phyloP scores from a whole-genome alignment of 169 alveolate species.

The Perkinsus olseni region DNA sequence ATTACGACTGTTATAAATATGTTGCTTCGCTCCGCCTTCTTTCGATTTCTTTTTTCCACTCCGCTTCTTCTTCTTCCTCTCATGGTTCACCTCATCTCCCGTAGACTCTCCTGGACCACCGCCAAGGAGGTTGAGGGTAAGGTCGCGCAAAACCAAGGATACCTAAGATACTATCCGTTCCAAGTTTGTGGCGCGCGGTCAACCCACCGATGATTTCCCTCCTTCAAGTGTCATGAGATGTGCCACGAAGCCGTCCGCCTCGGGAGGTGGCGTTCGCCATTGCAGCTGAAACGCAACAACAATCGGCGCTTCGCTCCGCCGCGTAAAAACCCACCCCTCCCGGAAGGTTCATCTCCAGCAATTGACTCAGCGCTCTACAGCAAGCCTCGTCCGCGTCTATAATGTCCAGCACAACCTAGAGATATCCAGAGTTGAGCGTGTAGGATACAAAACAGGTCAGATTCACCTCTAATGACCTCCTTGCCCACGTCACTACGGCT shows the following conservation, averaged over 20 bases:
- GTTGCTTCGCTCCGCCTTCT: neutral
- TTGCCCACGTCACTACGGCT: neutral
- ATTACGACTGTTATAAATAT: neutral
- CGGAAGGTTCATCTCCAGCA: neutral
- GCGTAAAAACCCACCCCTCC: neutral
- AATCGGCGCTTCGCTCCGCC: neutral
- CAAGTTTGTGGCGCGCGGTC: neutral
- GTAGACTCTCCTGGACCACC: neutral
- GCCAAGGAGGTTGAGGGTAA: neutral
- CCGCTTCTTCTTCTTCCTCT: neutral
- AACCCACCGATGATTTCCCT: neutral
- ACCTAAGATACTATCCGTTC: neutral
- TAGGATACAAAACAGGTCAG: neutral
- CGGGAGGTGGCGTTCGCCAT: neutral
- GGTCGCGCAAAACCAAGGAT: neutral
- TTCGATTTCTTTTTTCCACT: neutral
- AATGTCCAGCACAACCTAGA: neutral
- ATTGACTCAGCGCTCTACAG: neutral
- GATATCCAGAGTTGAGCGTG: neutral
- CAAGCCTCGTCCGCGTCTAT: neutral
- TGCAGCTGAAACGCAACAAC: neutral
- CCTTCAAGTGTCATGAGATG: neutral
- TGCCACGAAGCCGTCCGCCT: neutral
- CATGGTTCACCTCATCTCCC: neutral
- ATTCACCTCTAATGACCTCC: neutral